phyloP scores from a whole-genome alignment of 805 yeast genomes.

The Saccharomycopsis fermentans region DNA sequence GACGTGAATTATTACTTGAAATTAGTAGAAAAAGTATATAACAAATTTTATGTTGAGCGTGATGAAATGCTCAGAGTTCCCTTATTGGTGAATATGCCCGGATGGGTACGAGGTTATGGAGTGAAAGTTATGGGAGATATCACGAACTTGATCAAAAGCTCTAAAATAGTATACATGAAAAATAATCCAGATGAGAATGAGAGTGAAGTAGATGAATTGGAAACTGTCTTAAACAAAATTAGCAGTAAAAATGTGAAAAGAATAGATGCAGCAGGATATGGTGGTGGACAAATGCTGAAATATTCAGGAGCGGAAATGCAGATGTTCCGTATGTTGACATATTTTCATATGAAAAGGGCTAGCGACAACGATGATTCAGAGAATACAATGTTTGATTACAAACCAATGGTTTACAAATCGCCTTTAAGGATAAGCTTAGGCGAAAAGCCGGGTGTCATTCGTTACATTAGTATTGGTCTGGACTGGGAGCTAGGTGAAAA shows the following conservation, averaged over 20 bases:
- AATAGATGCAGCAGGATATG: conserved; percentile 2
- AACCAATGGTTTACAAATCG: background rate
- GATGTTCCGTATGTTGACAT: conserved; percentile 9
- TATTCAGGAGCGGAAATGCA: conserved; percentile 13
- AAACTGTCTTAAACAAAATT: background rate
- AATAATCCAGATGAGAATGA: background rate
- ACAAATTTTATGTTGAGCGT: conserved; percentile 13
- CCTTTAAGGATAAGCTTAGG: background rate
- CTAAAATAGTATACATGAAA: conserved; percentile 25
- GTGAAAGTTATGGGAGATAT: conserved; percentile 29
- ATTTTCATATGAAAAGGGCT: conserved; percentile 4
- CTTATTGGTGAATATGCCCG: conserved; percentile 29
- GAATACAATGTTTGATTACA: background rate
- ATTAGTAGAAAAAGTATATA: conserved; percentile 22
- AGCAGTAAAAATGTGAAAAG: background rate
- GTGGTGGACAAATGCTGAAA: conserved; percentile 1
- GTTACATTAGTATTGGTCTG: background rate
- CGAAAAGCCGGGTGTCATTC: background rate
- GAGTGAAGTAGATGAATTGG: conserved; percentile 2
- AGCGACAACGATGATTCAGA: background rate
- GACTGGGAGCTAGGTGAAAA: background rate
- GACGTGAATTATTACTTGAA: conserved; percentile 26
- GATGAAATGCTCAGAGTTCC: conserved; percentile 19
- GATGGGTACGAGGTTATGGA: conserved; percentile 38
- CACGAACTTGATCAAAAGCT: conserved; percentile 25